phyloP scores from a whole-genome alignment of 495 filamentous ascomycete genomes.

The Thozetella sp. region DNA sequence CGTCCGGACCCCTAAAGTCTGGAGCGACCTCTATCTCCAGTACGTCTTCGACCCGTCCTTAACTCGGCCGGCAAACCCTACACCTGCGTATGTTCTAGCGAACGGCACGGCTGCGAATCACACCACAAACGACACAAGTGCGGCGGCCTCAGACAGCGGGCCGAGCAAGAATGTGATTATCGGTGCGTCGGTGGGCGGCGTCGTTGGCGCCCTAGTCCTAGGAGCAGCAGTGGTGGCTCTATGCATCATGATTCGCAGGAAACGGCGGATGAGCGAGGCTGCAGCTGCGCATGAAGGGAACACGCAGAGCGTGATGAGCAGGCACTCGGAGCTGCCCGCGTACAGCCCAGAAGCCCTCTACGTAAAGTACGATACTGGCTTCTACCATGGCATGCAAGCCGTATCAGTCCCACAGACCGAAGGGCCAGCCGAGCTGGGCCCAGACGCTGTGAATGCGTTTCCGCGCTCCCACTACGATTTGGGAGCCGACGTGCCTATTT shows the following conservation, averaged over 20 bases:
- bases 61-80: slow-evolving; percentile 7
- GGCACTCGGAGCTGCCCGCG: slow-evolving; percentile 3
- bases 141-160: background rate
- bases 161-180: background rate
- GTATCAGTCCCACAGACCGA: background rate
- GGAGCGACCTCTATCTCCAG: slow-evolving; percentile 14
- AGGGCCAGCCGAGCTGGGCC: slow-evolving; percentile 2
- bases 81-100: slow-evolving; percentile 9
- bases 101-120: background rate
- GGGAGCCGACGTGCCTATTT: no score
- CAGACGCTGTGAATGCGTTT: no score
- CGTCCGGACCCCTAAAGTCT: slow-evolving; percentile 5
- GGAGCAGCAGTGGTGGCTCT: background rate
- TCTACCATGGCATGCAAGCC: background rate
- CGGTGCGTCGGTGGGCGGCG: slow-evolving; percentile 8
- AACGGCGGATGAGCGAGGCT: background rate
- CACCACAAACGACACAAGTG: background rate
- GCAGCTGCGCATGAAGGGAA: background rate
- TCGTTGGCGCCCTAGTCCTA: slow-evolving; percentile 4
- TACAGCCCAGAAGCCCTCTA: slow-evolving; percentile 3
- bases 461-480: no score
- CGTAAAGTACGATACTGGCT: background rate
- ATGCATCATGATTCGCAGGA: background rate
- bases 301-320: background rate
- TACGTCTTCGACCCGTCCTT: slow-evolving; percentile 14